Evolutionary conservation across 148 eudicot genomes (phyloP), one percentile per base, ranked within the genome.

Genomic region (Cornus controversa): DNA sequence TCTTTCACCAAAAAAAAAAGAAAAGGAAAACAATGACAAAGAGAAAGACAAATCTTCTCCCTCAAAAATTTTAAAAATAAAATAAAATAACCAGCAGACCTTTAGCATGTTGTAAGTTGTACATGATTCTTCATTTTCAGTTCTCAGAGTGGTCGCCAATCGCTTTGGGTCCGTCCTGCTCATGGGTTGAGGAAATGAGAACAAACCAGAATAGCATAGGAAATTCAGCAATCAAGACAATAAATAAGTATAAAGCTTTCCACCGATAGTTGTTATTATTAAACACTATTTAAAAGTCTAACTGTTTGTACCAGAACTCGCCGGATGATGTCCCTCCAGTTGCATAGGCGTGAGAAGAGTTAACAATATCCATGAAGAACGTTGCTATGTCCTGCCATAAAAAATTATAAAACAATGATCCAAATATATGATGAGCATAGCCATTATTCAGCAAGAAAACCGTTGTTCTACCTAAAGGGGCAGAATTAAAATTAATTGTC

Each of bases 71-170:
- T 24, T 25, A 8, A n/a, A n/a, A n/a, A n/a, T n/a, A n/a, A n/a
- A n/a, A n/a, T n/a, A n/a, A n/a, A n/a, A 45, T 64, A 63, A 2
- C 29, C 18, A 16, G 4, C 7, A 45, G 68, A 92, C 99, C 97
- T 96, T 96, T 64, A 96, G 89, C 98, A 96, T 96, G 75, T 96
- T 96, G 79, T 91, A 96, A 22, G 98, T 93, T 68, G 98, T 91
- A 72, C 99, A 96, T 3, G 98, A 91, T 86, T 96, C 99, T 85
- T 91, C 93, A 78, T 82, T 87, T 80, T 96, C 98, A 15, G 91
- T 84, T 18, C 75, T 66, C 73, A 96, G 82, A 71, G 81, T 75
- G 79, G 74, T 81, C 53, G 88, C 99, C 82, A 93, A 71, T 77
- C 99, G 83, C 67, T 80, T 93, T 20, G 97, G 97, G 62, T 96